A percentile compares a stretch with the other conserved stretches of the same genome.
Evolutionary conservation across 208 protist species (phyloP).

Genomic region (Trichomonas tenax): DNA sequence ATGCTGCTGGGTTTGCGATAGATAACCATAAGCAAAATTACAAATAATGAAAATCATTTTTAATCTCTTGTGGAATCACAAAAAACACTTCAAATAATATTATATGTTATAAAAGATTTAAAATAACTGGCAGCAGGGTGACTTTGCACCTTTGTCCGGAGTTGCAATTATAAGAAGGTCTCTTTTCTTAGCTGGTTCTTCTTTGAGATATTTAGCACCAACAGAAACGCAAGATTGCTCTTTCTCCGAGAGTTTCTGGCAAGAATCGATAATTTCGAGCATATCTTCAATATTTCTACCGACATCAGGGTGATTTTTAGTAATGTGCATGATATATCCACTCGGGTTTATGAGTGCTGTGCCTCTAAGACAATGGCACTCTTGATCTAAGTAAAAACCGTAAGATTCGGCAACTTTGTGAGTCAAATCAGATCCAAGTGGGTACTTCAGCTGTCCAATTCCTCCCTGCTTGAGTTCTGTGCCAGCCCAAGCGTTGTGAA

Average conservation of each 20-base stretch:
- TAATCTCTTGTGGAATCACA: too few relatives aligned
- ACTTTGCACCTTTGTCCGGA: neutral
- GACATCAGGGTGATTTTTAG: neutral
- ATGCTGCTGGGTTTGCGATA: too few relatives aligned
- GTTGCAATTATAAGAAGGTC: neutral
- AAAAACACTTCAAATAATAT: too few relatives aligned
- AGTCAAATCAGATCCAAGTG: conserved; percentile 75
- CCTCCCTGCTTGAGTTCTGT: conserved; percentile 78
- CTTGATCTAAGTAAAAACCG: conserved; percentile 6
- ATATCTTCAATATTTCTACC: neutral
- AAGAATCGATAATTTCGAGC: neutral
- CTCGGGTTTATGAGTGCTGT: neutral
- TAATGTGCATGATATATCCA: neutral
- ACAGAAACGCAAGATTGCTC: neutral
- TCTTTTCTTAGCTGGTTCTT: neutral
- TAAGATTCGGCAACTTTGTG: conserved; percentile 68
- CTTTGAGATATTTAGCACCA: neutral
- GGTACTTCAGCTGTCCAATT: conserved; percentile 47
- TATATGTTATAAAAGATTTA: neutral
- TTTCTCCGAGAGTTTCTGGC: neutral
- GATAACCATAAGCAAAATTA: too few relatives aligned
- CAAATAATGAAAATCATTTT: too few relatives aligned
- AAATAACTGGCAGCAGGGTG: neutral
- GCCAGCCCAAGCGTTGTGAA: conserved; percentile 78
- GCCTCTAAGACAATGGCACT: neutral